Conservation (phyloP, 2,329 filamentous ascomycete genomes). For the Clarireedia monteithiana region DNA sequence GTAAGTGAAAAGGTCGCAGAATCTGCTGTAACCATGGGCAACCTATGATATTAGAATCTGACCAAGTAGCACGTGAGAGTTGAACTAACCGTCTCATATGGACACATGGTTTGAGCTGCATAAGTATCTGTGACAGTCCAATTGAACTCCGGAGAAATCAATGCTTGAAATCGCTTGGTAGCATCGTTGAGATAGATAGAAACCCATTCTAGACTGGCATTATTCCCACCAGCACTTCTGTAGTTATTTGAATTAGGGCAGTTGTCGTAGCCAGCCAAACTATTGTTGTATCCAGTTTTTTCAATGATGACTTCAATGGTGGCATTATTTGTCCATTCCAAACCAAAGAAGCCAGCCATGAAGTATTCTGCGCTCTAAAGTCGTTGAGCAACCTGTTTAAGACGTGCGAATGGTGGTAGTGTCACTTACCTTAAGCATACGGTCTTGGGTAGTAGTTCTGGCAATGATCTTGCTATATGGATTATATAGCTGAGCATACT, state of each 20-base stretch:
- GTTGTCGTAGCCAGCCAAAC: conserved; percentile 57
- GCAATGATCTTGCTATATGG: conserved; percentile 65
- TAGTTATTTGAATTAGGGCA: conserved; percentile 52
- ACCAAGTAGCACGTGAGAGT: neutral
- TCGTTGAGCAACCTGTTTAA: conserved; percentile 3
- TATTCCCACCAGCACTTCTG: conserved; percentile 41
- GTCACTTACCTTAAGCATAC: conserved; percentile 58
- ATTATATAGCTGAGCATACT: conserved; percentile 51
- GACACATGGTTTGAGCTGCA: conserved; percentile 63
- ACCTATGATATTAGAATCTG: conserved; percentile 34
- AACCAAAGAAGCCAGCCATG: conserved; percentile 69
- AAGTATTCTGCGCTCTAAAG: conserved; percentile 58
- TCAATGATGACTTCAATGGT: conserved; percentile 69
- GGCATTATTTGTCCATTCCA: conserved; percentile 64
- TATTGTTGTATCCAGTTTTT: conserved; percentile 56
- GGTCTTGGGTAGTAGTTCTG: conserved; percentile 66
- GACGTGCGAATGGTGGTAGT: neutral
- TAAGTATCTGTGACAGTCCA: conserved; percentile 59
- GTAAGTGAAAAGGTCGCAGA: conserved; percentile 68
- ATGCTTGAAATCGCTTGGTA: conserved; percentile 47
- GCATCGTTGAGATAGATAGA: conserved; percentile 57
- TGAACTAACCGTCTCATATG: conserved; percentile 57
- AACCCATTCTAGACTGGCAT: conserved; percentile 52
- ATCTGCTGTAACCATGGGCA: conserved; percentile 66
- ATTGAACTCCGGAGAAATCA: conserved; percentile 46